Base-by-base conservation (phyloP, 805 yeast species). In the Jamesozyma hellenica region DNA sequence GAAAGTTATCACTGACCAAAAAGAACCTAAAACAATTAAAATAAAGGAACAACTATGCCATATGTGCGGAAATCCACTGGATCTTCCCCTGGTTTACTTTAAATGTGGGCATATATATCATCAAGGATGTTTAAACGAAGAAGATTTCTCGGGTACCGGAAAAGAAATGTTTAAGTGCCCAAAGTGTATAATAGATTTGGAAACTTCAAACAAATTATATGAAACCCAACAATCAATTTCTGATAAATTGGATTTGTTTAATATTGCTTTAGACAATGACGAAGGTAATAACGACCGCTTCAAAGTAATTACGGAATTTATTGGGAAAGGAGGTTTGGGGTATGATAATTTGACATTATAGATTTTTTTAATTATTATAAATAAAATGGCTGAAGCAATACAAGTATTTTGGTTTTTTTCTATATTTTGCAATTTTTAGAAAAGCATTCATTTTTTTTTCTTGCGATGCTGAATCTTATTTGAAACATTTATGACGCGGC, bases 321-420 rank as follows among this genome's bases (percentile, higher is more conserved):
- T 88, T 34, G 95, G 96, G 2, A 73, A 87, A 42, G 98, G 98
- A 2, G 90, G 82, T 0, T 72, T 88, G 75, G 85, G 79, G 36
- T 59, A 60, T 43, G 29, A 49, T 7, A 47, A 43, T 31, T 16
- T 41, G 5, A 31, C 21, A 11, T 21, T 36, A 21, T 41, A 37
- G 35, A 36, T 16, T n/a, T n/a, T n/a, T n/a, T n/a, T n/a, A n/a
- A n/a, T n/a, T n/a, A n/a, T n/a, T n/a, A 25, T 8, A 25, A 11
- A 25, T 7, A 25, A 25, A 25, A n/a, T n/a, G n/a, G n/a, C n/a
- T n/a, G n/a, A n/a, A n/a, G n/a, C n/a, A n/a, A n/a, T n/a, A n/a
- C n/a, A n/a, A n/a, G n/a, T n/a, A n/a, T n/a, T 25, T 25, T 11
- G n/a, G n/a, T 28, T 13, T 10, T 13, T 6, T 28, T 28, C 30